A percentile compares a stretch with the other conserved stretches of the same genome.
These are phyloP conservation scores for Xylariaceae sp. DNA, from an alignment of 2,329 filamentous ascomycete species.

Conservation along the genomic window DNA sequence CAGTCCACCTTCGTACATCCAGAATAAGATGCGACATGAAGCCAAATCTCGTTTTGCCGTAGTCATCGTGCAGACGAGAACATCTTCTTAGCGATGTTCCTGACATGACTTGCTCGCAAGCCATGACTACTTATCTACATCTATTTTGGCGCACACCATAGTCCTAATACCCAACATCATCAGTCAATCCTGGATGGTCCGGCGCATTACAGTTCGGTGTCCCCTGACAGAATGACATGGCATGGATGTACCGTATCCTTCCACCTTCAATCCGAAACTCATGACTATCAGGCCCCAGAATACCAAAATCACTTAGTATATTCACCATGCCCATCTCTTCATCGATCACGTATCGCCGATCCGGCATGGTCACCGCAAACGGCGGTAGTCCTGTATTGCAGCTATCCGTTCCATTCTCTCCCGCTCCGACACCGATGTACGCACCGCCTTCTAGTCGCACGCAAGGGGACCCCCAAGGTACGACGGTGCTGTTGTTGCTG, in stretches of 20 bases:
- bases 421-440: conserved; percentile 19
- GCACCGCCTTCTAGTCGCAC: conserved; percentile 23
- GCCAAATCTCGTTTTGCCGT: no score
- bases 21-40: no score
- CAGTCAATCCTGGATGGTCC: conserved; percentile 8
- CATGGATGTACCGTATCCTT: conserved; percentile 13
- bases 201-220: conserved; percentile 9
- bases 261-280: conserved; percentile 11
- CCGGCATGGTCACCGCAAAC: conserved; percentile 11
- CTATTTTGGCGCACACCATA: no score
- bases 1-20: no score
- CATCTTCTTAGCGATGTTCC: no score
- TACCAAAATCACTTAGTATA: conserved; percentile 12
- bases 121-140: no score
- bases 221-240: conserved; percentile 12
- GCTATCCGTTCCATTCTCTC: conserved; percentile 22
- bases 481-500: conserved; percentile 16
- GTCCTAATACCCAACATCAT: conserved; percentile 13
- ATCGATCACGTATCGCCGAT: conserved; percentile 14
- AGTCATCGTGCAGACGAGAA: no score
- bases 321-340: conserved; percentile 9
- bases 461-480: conserved; percentile 32
- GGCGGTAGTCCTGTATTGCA: conserved; percentile 17
- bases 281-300: conserved; percentile 13
- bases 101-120: no score